phyloP scores from a whole-genome alignment of 108 stramenopile genomes.

The Nitzschia putrida region DNA sequence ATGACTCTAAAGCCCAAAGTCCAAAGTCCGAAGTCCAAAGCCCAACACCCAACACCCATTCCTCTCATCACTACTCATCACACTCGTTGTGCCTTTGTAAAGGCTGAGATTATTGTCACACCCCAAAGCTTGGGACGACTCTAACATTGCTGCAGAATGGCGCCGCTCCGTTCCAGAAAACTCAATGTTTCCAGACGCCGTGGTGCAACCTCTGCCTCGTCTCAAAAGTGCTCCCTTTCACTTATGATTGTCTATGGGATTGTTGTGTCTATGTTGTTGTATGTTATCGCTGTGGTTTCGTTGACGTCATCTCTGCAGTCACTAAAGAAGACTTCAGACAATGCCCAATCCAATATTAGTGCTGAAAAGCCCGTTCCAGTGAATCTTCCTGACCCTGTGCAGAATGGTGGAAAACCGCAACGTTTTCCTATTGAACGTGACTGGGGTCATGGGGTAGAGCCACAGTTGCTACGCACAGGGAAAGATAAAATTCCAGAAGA shows the following conservation, averaged over 20 bases:
- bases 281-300: constrained; percentile 13
- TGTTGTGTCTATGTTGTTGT: constrained; percentile 2
- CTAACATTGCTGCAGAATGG: too few relatives aligned
- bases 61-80: too few relatives aligned
- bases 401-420: not conserved
- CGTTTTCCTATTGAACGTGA: not conserved
- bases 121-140: too few relatives aligned
- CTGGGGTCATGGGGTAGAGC: constrained; percentile 14
- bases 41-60: too few relatives aligned
- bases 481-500: not conserved
- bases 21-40: too few relatives aligned
- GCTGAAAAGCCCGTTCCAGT: not conserved
- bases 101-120: too few relatives aligned
- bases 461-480: constrained; percentile 5
- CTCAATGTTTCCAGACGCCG: constrained; percentile 9
- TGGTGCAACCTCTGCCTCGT: not conserved
- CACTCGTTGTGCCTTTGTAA: too few relatives aligned
- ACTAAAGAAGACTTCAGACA: not conserved
- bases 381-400: not conserved
- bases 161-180: constrained; percentile 27
- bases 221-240: constrained; percentile 3
- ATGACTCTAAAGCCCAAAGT: too few relatives aligned
- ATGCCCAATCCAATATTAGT: too few relatives aligned
- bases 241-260: constrained; percentile 1
- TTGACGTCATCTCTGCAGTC: constrained; percentile 1